Conservation (phyloP, 768 basidiomycete species). For the Asterophora lycoperdoides region DNA sequence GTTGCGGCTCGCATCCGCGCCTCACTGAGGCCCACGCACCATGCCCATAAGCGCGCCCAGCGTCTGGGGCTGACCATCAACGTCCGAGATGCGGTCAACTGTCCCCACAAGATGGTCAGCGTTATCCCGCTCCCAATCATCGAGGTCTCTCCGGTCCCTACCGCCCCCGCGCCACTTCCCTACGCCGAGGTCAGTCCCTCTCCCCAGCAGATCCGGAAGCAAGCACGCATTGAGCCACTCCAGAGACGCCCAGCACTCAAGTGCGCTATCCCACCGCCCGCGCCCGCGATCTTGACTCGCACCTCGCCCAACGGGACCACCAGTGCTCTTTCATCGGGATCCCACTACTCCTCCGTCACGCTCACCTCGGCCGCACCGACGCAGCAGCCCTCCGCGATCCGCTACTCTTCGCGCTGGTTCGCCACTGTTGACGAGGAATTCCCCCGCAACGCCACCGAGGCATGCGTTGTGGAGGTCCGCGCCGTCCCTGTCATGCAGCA, state of each 20-base stretch:
- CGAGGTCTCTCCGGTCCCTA: conserved; percentile 23
- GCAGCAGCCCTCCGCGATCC: conserved; percentile 3
- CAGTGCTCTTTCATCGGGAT: conserved; percentile 9
- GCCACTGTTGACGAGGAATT: conserved; percentile 7
- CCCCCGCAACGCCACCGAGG: conserved; percentile 9
- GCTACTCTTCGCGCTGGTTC: conserved; percentile 19
- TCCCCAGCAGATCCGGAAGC: neutral
- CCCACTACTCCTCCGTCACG: conserved; percentile 5
- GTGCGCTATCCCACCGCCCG: conserved; percentile 27
- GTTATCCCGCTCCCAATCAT: conserved; percentile 33
- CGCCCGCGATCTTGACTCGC: conserved; percentile 10
- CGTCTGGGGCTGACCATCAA: conserved; percentile 42
- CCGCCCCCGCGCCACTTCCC: neutral
- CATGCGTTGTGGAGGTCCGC: conserved; percentile 6
- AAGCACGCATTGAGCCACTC: neutral
- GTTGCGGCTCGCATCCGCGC: conserved; percentile 37
- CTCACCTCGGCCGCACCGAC: conserved; percentile 1
- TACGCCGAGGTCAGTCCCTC: conserved; percentile 11
- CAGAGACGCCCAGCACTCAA: conserved; percentile 17
- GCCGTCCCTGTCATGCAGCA: conserved; percentile 4
- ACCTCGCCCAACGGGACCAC: conserved; percentile 22
- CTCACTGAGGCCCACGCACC: conserved; percentile 32
- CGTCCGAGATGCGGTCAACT: conserved; percentile 36
- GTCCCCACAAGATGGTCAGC: conserved; percentile 37
- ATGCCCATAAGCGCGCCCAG: conserved; percentile 46